Evolutionary conservation across 2,329 filamentous ascomycete genomes (phyloP).

Genomic region (Aspergillus felis): DNA sequence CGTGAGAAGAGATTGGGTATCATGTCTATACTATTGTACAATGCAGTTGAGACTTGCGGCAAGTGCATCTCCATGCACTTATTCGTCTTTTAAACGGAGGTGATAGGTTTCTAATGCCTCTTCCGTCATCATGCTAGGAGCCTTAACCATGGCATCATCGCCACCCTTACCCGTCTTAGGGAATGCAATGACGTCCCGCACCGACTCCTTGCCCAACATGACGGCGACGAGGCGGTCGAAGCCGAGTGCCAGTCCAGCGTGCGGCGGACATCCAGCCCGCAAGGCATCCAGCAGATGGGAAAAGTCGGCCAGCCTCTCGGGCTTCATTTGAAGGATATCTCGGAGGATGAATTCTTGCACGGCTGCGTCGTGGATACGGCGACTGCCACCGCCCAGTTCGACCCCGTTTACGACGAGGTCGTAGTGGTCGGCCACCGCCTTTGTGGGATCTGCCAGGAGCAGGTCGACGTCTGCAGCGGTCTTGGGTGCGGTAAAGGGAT

Average conservation of each 20-base stretch:
- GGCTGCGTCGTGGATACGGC: conserved; percentile 80
- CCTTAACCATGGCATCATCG: conserved; percentile 77
- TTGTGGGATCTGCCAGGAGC: conserved; percentile 66
- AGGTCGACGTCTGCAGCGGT: conserved; percentile 67
- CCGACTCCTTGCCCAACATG: conserved; percentile 69
- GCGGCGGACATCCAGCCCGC: conserved; percentile 82
- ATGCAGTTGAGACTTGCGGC: background rate
- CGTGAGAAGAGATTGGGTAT: conserved; percentile 13
- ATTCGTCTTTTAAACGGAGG: conserved; percentile 36
- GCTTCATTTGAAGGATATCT: conserved; percentile 74
- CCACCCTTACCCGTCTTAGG: conserved; percentile 90
- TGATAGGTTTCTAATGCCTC: conserved; percentile 60
- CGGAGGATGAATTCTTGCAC: conserved; percentile 83
- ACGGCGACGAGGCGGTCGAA: conserved; percentile 84
- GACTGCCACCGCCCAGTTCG: conserved; percentile 87
- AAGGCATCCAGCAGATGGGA: conserved; percentile 79
- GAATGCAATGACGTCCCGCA: conserved; percentile 93
- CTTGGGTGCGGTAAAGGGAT: conserved; percentile 90
- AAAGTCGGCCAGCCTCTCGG: conserved; percentile 73
- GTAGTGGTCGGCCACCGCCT: conserved; percentile 81
- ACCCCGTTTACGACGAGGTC: conserved; percentile 94
- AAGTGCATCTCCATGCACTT: background rate
- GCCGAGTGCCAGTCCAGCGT: conserved; percentile 87
- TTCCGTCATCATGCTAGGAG: conserved; percentile 65
- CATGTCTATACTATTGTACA: conserved; percentile 7